These are phyloP conservation scores for Zygotorulaspora mrakii DNA, from an alignment of 1,139 yeast species.

Conservation along the genomic window DNA sequence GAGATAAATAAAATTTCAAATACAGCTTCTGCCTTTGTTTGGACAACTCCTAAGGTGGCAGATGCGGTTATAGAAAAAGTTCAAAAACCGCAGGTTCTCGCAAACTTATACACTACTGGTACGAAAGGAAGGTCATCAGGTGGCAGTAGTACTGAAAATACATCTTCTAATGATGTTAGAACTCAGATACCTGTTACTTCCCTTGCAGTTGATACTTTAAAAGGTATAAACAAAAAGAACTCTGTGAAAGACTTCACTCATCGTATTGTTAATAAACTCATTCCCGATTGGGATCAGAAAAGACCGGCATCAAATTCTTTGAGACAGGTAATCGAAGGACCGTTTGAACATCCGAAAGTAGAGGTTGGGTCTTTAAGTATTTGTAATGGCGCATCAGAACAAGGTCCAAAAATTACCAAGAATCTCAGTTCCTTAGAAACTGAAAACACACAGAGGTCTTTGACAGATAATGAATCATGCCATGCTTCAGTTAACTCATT, in stretches of 20 bases:
- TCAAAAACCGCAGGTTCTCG: constrained; percentile 26
- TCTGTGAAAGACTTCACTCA: constrained; percentile 26
- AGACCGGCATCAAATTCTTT: constrained; percentile 5
- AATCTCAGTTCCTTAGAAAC: constrained; percentile 9
- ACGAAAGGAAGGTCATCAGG: constrained; percentile 2
- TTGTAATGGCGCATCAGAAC: too few species aligned
- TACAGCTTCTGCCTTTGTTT: constrained; percentile 17
- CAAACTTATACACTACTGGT: constrained; percentile 15
- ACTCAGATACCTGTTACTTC: constrained; percentile 18
- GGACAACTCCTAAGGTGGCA: constrained; percentile 29
- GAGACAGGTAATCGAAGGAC: background rate
- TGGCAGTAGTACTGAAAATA: constrained; percentile 4
- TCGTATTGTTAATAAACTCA: constrained; percentile 23
- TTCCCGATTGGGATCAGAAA: constrained; percentile 19
- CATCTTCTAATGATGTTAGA: constrained; percentile 4
- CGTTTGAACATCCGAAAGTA: background rate
- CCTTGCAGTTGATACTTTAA: constrained; percentile 31
- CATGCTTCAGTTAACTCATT: constrained; percentile 10
- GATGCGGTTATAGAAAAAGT: constrained; percentile 25
- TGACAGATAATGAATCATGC: constrained; percentile 7
- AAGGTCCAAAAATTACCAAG: constrained; percentile 18
- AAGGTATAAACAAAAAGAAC: constrained; percentile 25
- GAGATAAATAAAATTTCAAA: constrained; percentile 4
- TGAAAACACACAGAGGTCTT: constrained; percentile 1
- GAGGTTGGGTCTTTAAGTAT: too few species aligned